Evolutionary conservation across 2,329 filamentous ascomycete species (phyloP).

Genomic region (Colletotrichum musae): DNA sequence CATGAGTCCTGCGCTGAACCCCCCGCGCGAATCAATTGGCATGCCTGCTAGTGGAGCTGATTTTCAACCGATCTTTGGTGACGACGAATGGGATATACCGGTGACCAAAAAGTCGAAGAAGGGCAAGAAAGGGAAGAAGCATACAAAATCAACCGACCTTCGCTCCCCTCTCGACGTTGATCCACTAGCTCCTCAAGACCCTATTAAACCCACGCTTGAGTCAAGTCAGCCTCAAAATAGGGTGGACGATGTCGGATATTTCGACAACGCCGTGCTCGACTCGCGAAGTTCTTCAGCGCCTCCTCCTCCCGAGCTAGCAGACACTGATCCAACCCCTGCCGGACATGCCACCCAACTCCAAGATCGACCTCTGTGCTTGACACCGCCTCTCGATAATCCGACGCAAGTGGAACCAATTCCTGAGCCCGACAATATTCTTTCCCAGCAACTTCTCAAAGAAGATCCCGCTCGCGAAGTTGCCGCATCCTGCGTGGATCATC

Average conservation of each 20-base stretch:
- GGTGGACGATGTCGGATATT: conserved; percentile 7
- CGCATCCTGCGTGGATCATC: conserved; percentile 43
- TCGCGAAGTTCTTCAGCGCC: conserved; percentile 19
- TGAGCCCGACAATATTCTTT: not conserved
- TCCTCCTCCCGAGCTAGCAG: conserved; percentile 19
- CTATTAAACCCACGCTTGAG: not conserved
- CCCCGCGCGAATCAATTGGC: not conserved
- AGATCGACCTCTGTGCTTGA: not conserved
- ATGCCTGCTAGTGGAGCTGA: not conserved
- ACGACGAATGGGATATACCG: conserved; percentile 34
- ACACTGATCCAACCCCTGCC: conserved; percentile 2
- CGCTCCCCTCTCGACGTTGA: not conserved
- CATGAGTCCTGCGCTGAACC: no score
- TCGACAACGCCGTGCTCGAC: conserved; percentile 19
- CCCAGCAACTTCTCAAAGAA: not conserved
- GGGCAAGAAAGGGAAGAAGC: conserved; percentile 50
- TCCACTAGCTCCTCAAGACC: not conserved
- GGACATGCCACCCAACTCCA: conserved; percentile 41
- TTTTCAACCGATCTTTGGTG: conserved; percentile 1
- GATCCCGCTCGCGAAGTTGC: conserved; percentile 45
- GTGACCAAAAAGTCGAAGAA: conserved; percentile 43
- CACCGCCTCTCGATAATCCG: not conserved
- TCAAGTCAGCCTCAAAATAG: conserved; percentile 1
- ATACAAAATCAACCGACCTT: not conserved
- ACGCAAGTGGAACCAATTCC: conserved; percentile 7